phyloP scores from a whole-genome alignment of 805 yeast genomes.

The Cyberlindnera subsufficiens region DNA sequence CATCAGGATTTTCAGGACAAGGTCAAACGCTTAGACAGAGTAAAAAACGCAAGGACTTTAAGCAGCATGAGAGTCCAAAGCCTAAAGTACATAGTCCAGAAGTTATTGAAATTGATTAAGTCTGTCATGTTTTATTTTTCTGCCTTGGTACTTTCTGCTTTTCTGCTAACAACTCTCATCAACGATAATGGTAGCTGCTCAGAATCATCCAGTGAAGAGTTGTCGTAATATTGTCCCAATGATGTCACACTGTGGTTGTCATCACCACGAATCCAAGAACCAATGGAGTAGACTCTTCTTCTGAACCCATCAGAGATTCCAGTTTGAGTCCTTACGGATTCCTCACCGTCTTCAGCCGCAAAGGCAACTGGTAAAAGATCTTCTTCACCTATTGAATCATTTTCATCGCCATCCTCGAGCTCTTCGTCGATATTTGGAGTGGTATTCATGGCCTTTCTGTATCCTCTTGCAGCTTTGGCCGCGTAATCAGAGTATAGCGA shows the following conservation, averaged over 20 bases:
- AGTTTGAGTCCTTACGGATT: neutral
- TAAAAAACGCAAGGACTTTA: slow-evolving; percentile 61
- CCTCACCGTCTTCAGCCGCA: neutral
- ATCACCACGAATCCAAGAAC: slow-evolving; percentile 24
- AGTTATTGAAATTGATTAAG: slow-evolving; percentile 63
- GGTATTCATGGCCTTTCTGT: slow-evolving; percentile 12
- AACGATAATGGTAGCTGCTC: slow-evolving; percentile 34
- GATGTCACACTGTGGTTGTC: slow-evolving; percentile 19
- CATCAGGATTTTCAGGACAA: slow-evolving; percentile 45
- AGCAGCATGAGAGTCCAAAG: slow-evolving; percentile 47
- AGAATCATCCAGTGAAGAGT: slow-evolving; percentile 3
- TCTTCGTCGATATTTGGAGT: neutral
- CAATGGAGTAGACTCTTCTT: slow-evolving; percentile 31
- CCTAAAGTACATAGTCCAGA: slow-evolving; percentile 70
- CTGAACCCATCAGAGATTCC: slow-evolving; percentile 25
- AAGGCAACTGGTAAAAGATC: slow-evolving; percentile 6
- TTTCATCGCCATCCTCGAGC: slow-evolving; percentile 1
- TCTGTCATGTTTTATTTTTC: neutral
- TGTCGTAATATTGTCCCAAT: slow-evolving; percentile 16
- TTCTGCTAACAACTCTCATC: slow-evolving; percentile 28
- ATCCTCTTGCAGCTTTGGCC: slow-evolving; percentile 33
- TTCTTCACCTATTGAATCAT: slow-evolving; percentile 6
- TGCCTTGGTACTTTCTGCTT: neutral
- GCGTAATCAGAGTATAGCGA: slow-evolving; percentile 39
- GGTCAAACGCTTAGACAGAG: slow-evolving; percentile 75